Evolutionary conservation across 116 monocot genomes (phyloP).

Genomic region (Papilionanthe hybrid): DNA sequence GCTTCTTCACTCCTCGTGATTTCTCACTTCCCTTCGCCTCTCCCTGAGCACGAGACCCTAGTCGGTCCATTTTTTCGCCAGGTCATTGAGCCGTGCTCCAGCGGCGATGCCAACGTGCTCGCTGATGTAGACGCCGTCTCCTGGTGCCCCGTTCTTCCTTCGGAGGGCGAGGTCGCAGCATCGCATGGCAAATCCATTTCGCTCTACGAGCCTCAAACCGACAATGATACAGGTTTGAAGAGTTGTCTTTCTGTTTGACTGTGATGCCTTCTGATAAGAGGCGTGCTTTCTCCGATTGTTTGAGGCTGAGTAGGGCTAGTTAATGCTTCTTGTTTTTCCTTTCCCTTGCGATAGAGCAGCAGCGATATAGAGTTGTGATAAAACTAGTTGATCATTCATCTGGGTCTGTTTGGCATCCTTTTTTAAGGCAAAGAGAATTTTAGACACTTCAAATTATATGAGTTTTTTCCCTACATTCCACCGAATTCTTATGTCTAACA

Average conservation of each 20-base stretch:
- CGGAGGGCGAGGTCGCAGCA: conserved; percentile 50
- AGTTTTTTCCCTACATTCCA: too few relatives aligned
- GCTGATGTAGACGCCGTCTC: conserved; percentile 39
- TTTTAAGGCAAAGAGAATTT: too few relatives aligned
- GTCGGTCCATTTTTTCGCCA: conserved; percentile 72
- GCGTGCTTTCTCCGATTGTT: not conserved
- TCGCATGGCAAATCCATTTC: conserved; percentile 32
- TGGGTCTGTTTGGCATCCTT: too few relatives aligned
- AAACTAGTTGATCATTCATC: too few relatives aligned
- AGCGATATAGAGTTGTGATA: too few relatives aligned
- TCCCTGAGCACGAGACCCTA: conserved; percentile 12
- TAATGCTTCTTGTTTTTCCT: too few relatives aligned
- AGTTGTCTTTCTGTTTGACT: not conserved
- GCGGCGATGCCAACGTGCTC: conserved; percentile 3
- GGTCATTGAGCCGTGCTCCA: conserved; percentile 54
- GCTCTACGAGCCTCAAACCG: conserved; percentile 40
- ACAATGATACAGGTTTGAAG: not conserved
- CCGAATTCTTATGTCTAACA: too few relatives aligned
- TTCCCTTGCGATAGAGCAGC: too few relatives aligned
- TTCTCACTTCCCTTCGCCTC: conserved; percentile 70
- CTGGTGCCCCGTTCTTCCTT: conserved; percentile 49
- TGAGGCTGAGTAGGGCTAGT: not conserved
- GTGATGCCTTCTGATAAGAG: not conserved
- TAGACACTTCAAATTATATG: too few relatives aligned
- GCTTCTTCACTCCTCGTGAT: conserved; percentile 70